Evolutionary conservation across 192 early-diverging fungal genomes (phyloP).

Genomic region (Mortierella hygrophila): DNA sequence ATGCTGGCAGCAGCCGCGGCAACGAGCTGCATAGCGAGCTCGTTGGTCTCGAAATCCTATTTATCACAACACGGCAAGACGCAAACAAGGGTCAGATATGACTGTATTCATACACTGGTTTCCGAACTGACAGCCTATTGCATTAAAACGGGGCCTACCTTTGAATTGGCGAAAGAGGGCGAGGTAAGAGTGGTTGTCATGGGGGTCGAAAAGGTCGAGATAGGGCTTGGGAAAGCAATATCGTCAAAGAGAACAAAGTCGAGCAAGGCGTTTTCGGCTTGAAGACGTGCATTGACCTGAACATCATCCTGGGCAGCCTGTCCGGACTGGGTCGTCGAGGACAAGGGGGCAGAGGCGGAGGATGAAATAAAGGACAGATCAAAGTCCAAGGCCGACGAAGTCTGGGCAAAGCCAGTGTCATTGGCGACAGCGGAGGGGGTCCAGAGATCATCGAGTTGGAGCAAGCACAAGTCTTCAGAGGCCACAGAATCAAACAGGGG

Average conservation of each 20-base stretch:
- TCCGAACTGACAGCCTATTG: no score
- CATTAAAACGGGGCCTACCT: neutral
- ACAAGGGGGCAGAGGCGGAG: neutral
- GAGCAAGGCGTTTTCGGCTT: constrained; percentile 59
- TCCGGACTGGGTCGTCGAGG: constrained; percentile 22
- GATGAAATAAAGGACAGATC: constrained; percentile 14
- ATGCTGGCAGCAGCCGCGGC: constrained; percentile 37
- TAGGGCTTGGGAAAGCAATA: constrained; percentile 49
- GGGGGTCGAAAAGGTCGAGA: constrained; percentile 47
- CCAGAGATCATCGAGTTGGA: constrained; percentile 39
- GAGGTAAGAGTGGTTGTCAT: constrained; percentile 31
- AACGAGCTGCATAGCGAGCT: constrained; percentile 44
- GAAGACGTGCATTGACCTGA: constrained; percentile 35
- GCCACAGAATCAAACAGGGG: constrained; percentile 57
- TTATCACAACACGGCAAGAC: neutral
- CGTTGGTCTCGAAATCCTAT: constrained; percentile 39
- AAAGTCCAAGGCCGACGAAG: constrained; percentile 13
- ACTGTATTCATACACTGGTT: neutral
- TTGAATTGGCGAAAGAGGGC: constrained; percentile 30
- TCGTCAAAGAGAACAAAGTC: constrained; percentile 58
- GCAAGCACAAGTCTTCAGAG: constrained; percentile 47
- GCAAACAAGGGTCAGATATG: neutral
- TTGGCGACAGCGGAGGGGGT: neutral
- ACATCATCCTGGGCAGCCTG: constrained; percentile 4
- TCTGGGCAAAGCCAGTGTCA: neutral